These are phyloP conservation scores for Galerina sulciceps DNA, from an alignment of 768 basidiomycete species.

Conservation along the genomic window DNA sequence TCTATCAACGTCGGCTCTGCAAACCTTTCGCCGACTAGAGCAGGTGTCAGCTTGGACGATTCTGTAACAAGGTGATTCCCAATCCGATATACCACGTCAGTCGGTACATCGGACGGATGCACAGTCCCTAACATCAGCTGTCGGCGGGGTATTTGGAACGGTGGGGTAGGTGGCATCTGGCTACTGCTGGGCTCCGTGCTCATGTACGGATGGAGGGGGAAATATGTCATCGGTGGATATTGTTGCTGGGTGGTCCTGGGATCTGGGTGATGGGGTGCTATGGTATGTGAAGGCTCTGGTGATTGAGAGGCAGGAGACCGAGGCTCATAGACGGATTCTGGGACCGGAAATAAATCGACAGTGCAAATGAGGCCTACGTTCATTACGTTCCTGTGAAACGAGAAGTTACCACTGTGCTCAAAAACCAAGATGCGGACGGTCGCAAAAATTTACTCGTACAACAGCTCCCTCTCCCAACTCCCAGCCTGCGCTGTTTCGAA, in stretches of 20 bases:
- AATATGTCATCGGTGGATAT: conserved; percentile 35
- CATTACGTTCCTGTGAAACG: conserved; percentile 48
- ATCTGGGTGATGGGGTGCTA: conserved; percentile 9
- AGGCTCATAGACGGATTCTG: conserved; percentile 33
- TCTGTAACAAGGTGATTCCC: conserved; percentile 41
- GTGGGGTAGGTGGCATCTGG: conserved; percentile 23
- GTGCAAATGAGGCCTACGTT: conserved; percentile 69
- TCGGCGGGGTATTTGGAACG: conserved; percentile 41
- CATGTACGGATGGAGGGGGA: conserved; percentile 41
- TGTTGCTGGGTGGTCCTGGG: conserved; percentile 3
- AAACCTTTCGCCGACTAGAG: conserved; percentile 67
- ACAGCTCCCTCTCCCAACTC: conserved; percentile 47
- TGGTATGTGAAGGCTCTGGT: conserved; percentile 17
- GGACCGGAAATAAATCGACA: conserved; percentile 71
- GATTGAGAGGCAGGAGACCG: conserved; percentile 18
- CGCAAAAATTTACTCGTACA: conserved; percentile 46
- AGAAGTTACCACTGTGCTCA: conserved; percentile 6
- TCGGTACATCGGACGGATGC: conserved; percentile 27
- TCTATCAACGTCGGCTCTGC: conserved; percentile 58
- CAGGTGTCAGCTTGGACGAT: conserved; percentile 49
- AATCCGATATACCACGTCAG: conserved; percentile 34
- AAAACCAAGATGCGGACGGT: conserved; percentile 1
- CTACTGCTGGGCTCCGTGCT: conserved; percentile 27
- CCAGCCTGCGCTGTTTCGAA: conserved; percentile 38
- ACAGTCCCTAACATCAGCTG: conserved; percentile 38